Evolutionary conservation across 78 protist species (phyloP).

Genomic region (Dictyostelium brefeldianum): DNA sequence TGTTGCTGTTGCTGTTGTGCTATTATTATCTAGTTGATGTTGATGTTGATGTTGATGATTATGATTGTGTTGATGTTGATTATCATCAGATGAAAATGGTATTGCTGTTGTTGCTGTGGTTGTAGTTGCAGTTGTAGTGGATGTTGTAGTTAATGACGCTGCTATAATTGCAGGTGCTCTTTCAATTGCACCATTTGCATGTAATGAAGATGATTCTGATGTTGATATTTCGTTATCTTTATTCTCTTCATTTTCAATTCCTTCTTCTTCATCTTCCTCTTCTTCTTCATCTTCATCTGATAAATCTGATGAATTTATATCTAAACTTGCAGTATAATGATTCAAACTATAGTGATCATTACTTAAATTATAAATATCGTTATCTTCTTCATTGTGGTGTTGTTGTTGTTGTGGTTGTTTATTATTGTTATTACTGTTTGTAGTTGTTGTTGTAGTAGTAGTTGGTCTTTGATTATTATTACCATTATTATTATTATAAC

Average conservation of each 20-base stretch:
- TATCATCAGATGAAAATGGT: no score
- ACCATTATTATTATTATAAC: not conserved
- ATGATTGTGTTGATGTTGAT: not conserved
- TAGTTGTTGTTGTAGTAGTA: not conserved
- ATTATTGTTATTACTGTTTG: not conserved
- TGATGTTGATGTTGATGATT: not conserved
- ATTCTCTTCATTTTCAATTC: not conserved
- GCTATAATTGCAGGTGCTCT: no score
- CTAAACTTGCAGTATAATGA: not conserved
- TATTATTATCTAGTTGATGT: not conserved
- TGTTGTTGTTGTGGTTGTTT: not conserved
- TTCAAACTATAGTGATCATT: not conserved
- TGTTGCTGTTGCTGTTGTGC: not conserved
- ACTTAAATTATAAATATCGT: not conserved
- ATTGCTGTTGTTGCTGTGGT: not conserved
- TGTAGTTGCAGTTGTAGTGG: not conserved
- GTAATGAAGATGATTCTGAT: conserved; percentile 12
- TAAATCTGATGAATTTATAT: not conserved
- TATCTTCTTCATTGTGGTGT: not conserved
- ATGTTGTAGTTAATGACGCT: no score
- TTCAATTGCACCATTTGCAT: not conserved
- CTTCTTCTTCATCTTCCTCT: not conserved
- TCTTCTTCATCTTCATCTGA: not conserved
- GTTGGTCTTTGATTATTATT: not conserved
- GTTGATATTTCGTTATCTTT: not conserved